Evolutionary conservation across 495 filamentous ascomycete genomes (phyloP), one percentile per base, ranked within the genome.

Genomic region (Margaritispora aquatica): DNA sequence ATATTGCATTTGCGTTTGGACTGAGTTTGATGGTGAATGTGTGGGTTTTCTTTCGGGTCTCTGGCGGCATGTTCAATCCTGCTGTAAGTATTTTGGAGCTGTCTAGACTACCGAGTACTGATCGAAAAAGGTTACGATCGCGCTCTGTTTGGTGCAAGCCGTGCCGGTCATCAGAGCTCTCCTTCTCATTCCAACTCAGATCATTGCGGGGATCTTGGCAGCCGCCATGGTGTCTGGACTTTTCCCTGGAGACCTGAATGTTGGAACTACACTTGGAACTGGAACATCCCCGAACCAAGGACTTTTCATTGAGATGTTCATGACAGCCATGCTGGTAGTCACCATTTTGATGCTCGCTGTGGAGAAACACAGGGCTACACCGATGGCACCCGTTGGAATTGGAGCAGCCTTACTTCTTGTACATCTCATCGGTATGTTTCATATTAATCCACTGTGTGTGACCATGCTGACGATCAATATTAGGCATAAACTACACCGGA

Each of bases 401-500:
- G 80, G 80, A 2, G 59, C 78, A 1, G 58, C 74, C 8, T 64
- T 82, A 9, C 81, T 80, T 63, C 62, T 82, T 44, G 74, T 69
- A 8, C 76, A 83, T 44, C 61, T 82, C 4, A 66, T 71, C 34
- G 85, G 55, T 58, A 27, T 10, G 55, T 44, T 44, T 44, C 3
- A 17, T n/a, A n/a, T n/a, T n/a, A n/a, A n/a, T n/a, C n/a, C n/a
- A 44, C 7, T 8, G 3, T 58, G 26, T 11, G 13, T 5, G 13
- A 50, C 8, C 10, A 24, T 9, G 17, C n/a, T 48, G 24, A 41
- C 51, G 5, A 50, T 21, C 38, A 19, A 13, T 3, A 2, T 13
- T 26, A 62, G 81, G 85, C 24, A 80, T 88, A 53, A 86, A 77
- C 67, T 89, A 78, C 65, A 90, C 87, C 34, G 87, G 88, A 49